Evolutionary conservation across 2,329 filamentous ascomycete species (phyloP).

Genomic region (Cladosporium halotolerans): DNA sequence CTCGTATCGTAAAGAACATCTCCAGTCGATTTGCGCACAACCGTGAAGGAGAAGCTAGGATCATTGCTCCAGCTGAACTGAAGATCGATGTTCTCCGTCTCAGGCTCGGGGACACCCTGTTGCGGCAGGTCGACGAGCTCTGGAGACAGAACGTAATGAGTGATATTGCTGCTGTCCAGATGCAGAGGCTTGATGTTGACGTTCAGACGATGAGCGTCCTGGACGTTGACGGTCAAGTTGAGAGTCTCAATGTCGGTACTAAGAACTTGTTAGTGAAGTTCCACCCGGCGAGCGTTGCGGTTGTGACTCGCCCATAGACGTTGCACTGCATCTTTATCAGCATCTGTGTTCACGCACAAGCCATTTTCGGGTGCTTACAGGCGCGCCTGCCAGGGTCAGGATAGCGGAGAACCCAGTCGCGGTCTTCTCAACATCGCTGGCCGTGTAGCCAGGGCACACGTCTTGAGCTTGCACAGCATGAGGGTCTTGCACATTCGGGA

Average conservation of each 20-base stretch:
- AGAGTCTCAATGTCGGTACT: slow-evolving; percentile 60
- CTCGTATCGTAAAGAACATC: slow-evolving; percentile 64
- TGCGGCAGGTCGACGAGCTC: slow-evolving; percentile 54
- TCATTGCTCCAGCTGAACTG: slow-evolving; percentile 51
- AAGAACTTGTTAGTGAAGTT: slow-evolving; percentile 59
- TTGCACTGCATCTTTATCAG: slow-evolving; percentile 13
- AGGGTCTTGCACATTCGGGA: slow-evolving; percentile 59
- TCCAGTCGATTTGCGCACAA: slow-evolving; percentile 52
- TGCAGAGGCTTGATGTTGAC: slow-evolving; percentile 64
- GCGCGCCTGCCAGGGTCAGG: slow-evolving; percentile 46
- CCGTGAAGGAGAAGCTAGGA: slow-evolving; percentile 52
- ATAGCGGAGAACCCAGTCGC: slow-evolving; percentile 46
- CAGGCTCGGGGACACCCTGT: slow-evolving; percentile 34
- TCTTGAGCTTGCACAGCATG: slow-evolving; percentile 56
- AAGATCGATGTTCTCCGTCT: slow-evolving; percentile 42
- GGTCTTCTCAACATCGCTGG: slow-evolving; percentile 43
- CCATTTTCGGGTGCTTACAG: slow-evolving; percentile 53
- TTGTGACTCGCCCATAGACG: background rate
- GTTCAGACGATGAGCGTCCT: slow-evolving; percentile 55
- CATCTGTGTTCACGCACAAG: background rate
- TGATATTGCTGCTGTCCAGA: slow-evolving; percentile 36
- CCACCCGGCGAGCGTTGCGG: slow-evolving; percentile 35
- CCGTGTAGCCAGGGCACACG: slow-evolving; percentile 53
- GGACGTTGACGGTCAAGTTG: slow-evolving; percentile 53
- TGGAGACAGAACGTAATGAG: slow-evolving; percentile 57